Conservation (phyloP, 768 basidiomycete species). For the Agaricus subrufescens region DNA sequence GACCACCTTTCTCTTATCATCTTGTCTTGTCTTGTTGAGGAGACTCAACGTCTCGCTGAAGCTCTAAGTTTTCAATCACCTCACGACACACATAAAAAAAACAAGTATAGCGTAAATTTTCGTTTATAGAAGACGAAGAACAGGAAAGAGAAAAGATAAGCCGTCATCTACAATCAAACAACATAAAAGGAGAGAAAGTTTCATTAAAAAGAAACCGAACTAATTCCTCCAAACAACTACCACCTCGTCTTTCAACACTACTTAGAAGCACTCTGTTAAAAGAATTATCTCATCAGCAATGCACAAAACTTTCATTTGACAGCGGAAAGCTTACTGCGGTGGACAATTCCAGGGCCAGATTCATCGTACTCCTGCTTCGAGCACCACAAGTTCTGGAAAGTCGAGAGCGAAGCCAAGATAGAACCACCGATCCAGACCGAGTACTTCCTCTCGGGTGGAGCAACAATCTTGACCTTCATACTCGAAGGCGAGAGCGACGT, state of each 20-base stretch:
- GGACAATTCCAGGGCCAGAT: constrained; percentile 73
- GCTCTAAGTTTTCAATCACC: background rate
- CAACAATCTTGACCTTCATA: constrained; percentile 95
- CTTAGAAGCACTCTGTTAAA: constrained; percentile 28
- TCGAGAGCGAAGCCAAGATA: constrained; percentile 83
- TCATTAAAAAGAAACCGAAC: too few relatives aligned
- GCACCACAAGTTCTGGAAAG: constrained; percentile 97
- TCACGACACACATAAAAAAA: background rate
- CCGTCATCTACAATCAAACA: too few relatives aligned
- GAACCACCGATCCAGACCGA: constrained; percentile 94
- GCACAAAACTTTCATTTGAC: background rate
- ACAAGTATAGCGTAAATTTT: background rate
- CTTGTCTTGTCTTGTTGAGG: too few relatives aligned
- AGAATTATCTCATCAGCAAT: background rate
- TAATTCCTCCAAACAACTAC: too few relatives aligned
- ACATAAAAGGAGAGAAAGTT: too few relatives aligned
- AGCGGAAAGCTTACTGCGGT: constrained; percentile 55
- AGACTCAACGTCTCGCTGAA: too few relatives aligned
- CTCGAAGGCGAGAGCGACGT: constrained; percentile 78
- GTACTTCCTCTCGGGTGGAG: constrained; percentile 92
- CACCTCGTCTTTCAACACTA: too few relatives aligned
- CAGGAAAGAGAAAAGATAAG: too few relatives aligned
- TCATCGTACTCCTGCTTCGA: constrained; percentile 93
- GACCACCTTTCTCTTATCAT: too few relatives aligned
- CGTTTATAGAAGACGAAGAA: too few relatives aligned